Base-by-base conservation (phyloP, 495 filamentous ascomycete genomes). In the Hypoxylon lienhwacheense region DNA sequence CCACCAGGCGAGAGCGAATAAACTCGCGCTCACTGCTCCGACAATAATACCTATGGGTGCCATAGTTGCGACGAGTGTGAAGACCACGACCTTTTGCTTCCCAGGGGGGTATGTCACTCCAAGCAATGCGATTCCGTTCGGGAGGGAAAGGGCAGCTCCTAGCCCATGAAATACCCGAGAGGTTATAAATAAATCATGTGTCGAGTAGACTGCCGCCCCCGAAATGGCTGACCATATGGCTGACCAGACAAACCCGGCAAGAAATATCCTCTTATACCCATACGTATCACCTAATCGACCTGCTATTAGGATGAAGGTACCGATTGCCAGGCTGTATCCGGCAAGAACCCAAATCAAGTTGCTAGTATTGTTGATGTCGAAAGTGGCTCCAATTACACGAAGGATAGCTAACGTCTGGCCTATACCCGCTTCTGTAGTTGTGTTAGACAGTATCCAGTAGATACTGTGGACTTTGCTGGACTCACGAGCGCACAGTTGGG, bases 221-320 rank as follows among this genome's bases (percentile, higher is more conserved):
- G 77, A 79, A 11, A 86, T 52, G 1, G 80, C 57, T 2, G 81
- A 80, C 83, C 83, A 88, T 12, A 83, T 33, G 1, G 73, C 67
- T 35, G 82, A 81, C 85, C 84, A 88, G n/a, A 73, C 36, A 51
- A 77, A 85, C 0, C 84, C 85, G 14, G 75, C 50, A 8, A 83
- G 66, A 40, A 88, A 84, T 59, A 88, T 64, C 1, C 70, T 67
- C 40, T 83, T 81, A 62, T 86, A 79, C 8, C 86, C 86, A 49
- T 79, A 81, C 3, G 82, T 69, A 43, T 88, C 86, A 0, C 86
- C 85, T 2, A 87, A 66, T 8, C 85, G 73, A 4, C 85, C 83
- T 45, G 58, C 52, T 29, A 52, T 35, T 7, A 88, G 67, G 42
- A 88, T 83, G 50, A 86, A 87, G 1, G 81, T 81, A 5, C 85